phyloP scores from a whole-genome alignment of 331 rosid species.

The Rosa hybrid region DNA sequence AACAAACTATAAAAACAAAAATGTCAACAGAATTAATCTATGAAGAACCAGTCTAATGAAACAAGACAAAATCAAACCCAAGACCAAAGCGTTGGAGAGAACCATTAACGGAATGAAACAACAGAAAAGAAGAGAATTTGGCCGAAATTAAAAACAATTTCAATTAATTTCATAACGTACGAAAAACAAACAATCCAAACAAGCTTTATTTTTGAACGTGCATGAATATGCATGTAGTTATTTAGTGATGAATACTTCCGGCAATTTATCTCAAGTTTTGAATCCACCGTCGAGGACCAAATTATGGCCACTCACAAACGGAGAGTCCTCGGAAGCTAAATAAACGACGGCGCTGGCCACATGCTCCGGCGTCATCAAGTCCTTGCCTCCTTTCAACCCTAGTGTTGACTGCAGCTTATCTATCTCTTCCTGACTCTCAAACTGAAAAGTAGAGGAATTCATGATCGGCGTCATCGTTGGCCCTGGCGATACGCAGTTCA shows the following conservation, averaged over 20 bases:
- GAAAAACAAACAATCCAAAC: neutral
- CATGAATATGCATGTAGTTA: neutral
- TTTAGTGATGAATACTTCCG: neutral
- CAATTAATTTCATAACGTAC: neutral
- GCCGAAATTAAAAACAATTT: neutral
- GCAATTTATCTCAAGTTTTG: neutral
- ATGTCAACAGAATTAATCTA: neutral
- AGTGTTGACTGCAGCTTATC: neutral
- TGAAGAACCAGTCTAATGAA: neutral
- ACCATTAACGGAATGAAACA: neutral
- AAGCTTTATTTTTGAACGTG: neutral
- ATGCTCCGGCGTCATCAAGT: conserved; percentile 20
- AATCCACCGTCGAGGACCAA: conserved; percentile 46
- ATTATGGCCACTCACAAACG: conserved; percentile 53
- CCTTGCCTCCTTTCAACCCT: conserved; percentile 10
- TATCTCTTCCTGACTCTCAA: neutral
- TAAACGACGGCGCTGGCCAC: conserved; percentile 54
- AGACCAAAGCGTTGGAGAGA: neutral
- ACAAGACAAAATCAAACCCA: neutral
- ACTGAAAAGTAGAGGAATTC: neutral
- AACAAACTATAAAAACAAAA: too few relatives aligned
- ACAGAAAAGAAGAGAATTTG: neutral
- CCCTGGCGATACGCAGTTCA: conserved; percentile 31
- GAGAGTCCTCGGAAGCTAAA: conserved; percentile 41
- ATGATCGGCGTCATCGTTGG: conserved; percentile 5